phyloP scores from a whole-genome alignment of 2,329 filamentous ascomycete genomes.

The Fusarium coffeatum region DNA sequence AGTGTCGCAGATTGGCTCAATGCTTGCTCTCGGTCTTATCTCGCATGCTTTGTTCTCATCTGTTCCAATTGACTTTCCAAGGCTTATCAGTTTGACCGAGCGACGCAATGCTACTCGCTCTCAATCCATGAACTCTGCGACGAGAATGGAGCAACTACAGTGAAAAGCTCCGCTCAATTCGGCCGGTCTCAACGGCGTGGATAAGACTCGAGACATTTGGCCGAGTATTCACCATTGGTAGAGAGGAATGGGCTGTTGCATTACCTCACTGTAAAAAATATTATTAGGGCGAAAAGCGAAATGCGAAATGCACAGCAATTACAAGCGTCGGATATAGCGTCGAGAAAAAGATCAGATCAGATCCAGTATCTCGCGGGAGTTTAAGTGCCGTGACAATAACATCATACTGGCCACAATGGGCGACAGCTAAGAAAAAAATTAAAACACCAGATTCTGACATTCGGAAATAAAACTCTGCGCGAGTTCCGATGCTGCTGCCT shows the following conservation, averaged over 20 bases:
- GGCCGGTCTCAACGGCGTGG: slow-evolving; percentile 26
- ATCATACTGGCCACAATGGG: slow-evolving; percentile 27
- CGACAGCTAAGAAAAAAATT: not conserved
- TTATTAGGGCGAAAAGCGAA: slow-evolving; percentile 1
- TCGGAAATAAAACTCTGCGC: slow-evolving; percentile 30
- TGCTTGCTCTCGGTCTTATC: slow-evolving; percentile 27
- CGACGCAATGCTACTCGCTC: not conserved
- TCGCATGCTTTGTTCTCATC: slow-evolving; percentile 20
- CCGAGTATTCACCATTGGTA: slow-evolving; percentile 30
- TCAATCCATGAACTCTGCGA: slow-evolving; percentile 16
- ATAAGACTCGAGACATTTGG: slow-evolving; percentile 24
- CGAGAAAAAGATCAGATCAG: slow-evolving; percentile 21
- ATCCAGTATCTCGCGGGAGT: slow-evolving; percentile 17
- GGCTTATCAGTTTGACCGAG: slow-evolving; percentile 32
- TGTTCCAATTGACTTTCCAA: slow-evolving; percentile 28
- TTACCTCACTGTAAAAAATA: not conserved
- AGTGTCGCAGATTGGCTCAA: slow-evolving; percentile 7
- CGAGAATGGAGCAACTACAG: slow-evolving; percentile 11
- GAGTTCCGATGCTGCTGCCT: slow-evolving; percentile 16
- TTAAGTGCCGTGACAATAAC: slow-evolving; percentile 26
- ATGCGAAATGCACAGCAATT: not conserved
- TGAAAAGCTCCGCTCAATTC: slow-evolving; percentile 23
- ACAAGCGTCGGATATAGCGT: slow-evolving; percentile 11
- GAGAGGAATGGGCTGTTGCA: slow-evolving; percentile 4
- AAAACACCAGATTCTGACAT: slow-evolving; percentile 19